Evolutionary conservation across 1,139 yeast species (phyloP).

Genomic region (Blastobotrys illinoisensis): DNA sequence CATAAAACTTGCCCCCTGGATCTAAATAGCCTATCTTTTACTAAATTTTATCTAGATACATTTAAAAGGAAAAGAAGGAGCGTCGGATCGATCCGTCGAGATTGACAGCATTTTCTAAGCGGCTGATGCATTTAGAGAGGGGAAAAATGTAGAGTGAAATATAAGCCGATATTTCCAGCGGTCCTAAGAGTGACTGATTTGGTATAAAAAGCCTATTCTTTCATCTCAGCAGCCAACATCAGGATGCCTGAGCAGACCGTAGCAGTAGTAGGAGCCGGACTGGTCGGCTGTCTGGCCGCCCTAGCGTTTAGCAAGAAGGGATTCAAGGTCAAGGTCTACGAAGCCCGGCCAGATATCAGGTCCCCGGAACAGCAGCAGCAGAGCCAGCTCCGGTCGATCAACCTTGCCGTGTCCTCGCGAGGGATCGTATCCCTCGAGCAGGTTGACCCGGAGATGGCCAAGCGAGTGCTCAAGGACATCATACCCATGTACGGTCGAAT

Average conservation of each 20-base stretch:
- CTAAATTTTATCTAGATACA: background rate
- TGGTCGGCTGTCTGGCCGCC: constrained; percentile 86
- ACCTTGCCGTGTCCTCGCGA: constrained; percentile 78
- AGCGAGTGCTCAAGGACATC: constrained; percentile 50
- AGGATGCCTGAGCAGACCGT: constrained; percentile 11
- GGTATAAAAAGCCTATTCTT: background rate
- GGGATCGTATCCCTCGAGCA: constrained; percentile 67
- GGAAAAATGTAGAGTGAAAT: background rate
- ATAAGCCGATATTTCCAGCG: background rate
- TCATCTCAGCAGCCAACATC: background rate
- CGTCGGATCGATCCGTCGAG: background rate
- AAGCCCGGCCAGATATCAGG: constrained; percentile 44
- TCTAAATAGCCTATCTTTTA: background rate
- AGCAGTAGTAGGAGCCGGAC: constrained; percentile 57
- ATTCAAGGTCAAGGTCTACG: constrained; percentile 66
- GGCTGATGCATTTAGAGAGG: background rate
- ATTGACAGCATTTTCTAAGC: background rate
- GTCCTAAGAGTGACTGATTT: background rate
- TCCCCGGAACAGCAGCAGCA: constrained; percentile 22
- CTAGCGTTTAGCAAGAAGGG: constrained; percentile 71
- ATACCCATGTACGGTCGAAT: constrained; percentile 88
- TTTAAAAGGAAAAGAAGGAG: background rate
- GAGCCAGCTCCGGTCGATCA: constrained; percentile 50
- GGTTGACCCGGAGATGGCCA: constrained; percentile 56
- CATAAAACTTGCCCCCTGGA: background rate